Conservation (phyloP, 805 yeast genomes). For the Naumovozyma castellii region DNA sequence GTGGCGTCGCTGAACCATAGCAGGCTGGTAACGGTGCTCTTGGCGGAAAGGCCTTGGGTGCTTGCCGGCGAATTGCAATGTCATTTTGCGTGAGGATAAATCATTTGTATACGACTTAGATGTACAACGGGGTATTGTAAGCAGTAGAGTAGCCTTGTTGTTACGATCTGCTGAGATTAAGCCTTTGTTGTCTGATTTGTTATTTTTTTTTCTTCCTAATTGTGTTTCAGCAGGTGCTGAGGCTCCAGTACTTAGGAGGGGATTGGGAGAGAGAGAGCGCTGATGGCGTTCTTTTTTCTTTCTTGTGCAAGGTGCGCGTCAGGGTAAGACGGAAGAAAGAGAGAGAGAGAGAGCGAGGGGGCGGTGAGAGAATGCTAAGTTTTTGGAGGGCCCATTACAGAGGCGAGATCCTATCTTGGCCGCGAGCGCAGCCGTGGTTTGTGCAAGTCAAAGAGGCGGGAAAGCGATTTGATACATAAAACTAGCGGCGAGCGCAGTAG, state of each 20-base stretch:
- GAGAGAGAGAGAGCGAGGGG: constrained; percentile 40
- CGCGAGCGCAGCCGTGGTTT: too few relatives aligned
- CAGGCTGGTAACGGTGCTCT: constrained; percentile 32
- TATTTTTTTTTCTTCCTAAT: background rate
- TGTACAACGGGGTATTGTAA: constrained; percentile 39
- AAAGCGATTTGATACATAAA: too few relatives aligned
- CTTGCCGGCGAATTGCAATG: constrained; percentile 38
- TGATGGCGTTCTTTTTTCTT: background rate
- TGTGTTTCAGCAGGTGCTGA: constrained; percentile 3
- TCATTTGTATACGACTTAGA: constrained; percentile 40
- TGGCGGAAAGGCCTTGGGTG: constrained; percentile 34
- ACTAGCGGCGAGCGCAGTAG: too few relatives aligned
- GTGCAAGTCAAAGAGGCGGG: too few relatives aligned
- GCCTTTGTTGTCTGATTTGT: constrained; percentile 17
- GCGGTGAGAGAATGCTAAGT: too few relatives aligned
- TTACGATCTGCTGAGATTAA: constrained; percentile 42
- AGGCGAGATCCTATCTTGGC: too few relatives aligned
- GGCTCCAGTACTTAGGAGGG: constrained; percentile 4
- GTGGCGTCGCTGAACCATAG: constrained; percentile 36
- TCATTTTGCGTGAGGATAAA: constrained; percentile 38
- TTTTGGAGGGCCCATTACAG: too few relatives aligned
- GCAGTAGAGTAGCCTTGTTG: constrained; percentile 48
- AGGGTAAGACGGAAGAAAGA: constrained; percentile 35
- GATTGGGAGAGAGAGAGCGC: background rate
- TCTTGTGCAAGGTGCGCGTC: background rate